Evolutionary conservation across 306 rosid species (phyloP), one percentile per base, ranked within the genome.

Genomic region (Malus orientalis): DNA sequence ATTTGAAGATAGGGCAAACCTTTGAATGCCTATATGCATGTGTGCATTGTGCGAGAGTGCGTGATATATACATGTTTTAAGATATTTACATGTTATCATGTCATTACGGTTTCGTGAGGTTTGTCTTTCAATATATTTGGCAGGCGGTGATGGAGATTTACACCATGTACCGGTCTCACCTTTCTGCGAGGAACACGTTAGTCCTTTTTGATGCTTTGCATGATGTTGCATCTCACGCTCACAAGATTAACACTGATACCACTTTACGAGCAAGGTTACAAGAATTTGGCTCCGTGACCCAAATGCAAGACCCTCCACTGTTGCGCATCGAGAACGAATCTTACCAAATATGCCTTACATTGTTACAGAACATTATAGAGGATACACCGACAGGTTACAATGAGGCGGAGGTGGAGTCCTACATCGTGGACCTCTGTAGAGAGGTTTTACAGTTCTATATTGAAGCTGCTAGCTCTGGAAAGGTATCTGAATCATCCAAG

Each of bases 301-400:
- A 96, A 86, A 96, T 96, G 98, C 99, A 92, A 85, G 99, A 96
- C 74, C 99, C 99, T 49, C 99, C 99, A 13, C 79, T 96, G 67
- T 81, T 96, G 74, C 99, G 99, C 25, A 95, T 96, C 25, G 99
- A 96, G 83, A 96, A 89, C 6, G 99, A 93, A 70, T 86, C 99
- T 2, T 96, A 89, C 86, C 98, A 96, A 85, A 85, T 80, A 65
- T 93, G 98, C 89, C 97, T 96, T 73, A 87, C 99, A 57, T 87
- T 89, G 70, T 78, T 96, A 82, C 97, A 91, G 81, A 93, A 93
- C 85, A 98, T 96, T 71, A 63, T 85, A 32, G 68, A 83, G 81
- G 99, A 96, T 81, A 78, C 86, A 65, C 98, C 97, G 81, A 81
- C 73, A 63, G 73, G 71, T 79, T 89, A 85, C 51, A 86, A 86